Percentiles rank a stretch among this genome's conserved stretches.
These are phyloP conservation scores for Taphrina confusa DNA, from an alignment of 1,139 yeast genomes.

Conservation along the genomic window DNA sequence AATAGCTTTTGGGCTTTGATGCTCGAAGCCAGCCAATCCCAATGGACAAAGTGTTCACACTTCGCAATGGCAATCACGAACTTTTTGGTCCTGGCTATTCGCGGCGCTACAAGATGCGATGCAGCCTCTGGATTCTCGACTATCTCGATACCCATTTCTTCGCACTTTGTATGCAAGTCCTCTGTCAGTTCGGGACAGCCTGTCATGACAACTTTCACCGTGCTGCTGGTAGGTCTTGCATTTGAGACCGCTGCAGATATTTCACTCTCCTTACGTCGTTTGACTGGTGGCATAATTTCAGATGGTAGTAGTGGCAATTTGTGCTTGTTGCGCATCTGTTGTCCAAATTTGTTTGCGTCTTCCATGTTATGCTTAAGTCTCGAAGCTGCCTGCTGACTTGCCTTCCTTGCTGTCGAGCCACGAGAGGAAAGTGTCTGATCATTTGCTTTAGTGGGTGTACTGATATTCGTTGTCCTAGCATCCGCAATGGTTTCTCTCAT, in stretches of 20 bases:
- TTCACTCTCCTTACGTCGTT: slow-evolving; percentile 2
- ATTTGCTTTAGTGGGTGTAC: slow-evolving; percentile 1
- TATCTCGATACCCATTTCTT: slow-evolving; percentile 43
- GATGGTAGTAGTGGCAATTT: slow-evolving; percentile 11
- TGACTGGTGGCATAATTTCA: slow-evolving; percentile 6
- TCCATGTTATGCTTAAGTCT: slow-evolving; percentile 36
- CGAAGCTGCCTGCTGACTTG: slow-evolving; percentile 24
- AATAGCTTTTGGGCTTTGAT: slow-evolving; percentile 17
- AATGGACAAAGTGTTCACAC: slow-evolving; percentile 16
- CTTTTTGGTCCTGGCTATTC: slow-evolving; percentile 78
- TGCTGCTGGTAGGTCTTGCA: neutral
- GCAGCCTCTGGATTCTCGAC: slow-evolving; percentile 45
- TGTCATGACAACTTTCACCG: slow-evolving; percentile 39
- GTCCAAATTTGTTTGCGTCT: slow-evolving; percentile 28
- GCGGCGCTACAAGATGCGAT: slow-evolving; percentile 63
- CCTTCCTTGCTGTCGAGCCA: slow-evolving; percentile 9
- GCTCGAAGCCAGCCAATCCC: slow-evolving; percentile 24
- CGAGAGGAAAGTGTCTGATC: slow-evolving; percentile 20
- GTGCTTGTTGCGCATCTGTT: slow-evolving; percentile 14
- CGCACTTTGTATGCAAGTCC: slow-evolving; percentile 39
- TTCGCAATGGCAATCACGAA: slow-evolving; percentile 58
- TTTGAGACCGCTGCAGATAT: neutral
- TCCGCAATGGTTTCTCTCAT: neutral
- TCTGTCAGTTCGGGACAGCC: slow-evolving; percentile 39
- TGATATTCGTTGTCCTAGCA: neutral